phyloP scores from a whole-genome alignment of 805 yeast species.

The Debaryomyces hansenii region DNA sequence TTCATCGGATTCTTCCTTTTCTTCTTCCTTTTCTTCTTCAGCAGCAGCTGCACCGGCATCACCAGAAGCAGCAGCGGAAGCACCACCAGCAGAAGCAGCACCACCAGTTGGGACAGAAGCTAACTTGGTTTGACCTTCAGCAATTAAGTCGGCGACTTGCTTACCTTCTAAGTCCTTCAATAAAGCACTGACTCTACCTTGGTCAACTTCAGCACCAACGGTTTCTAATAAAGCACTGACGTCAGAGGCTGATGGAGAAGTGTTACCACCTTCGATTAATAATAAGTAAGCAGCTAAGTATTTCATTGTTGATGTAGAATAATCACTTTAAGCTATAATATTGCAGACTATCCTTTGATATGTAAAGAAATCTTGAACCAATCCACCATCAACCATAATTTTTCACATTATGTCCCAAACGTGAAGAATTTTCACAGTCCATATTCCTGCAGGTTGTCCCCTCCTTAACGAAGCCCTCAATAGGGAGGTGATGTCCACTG shows the following conservation, averaged over 20 bases:
- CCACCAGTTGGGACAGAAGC: slow-evolving; percentile 98
- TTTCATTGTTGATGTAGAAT: slow-evolving; percentile 52
- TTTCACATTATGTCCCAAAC: slow-evolving; percentile 6
- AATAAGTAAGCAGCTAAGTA: slow-evolving; percentile 49
- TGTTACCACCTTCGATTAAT: slow-evolving; percentile 48
- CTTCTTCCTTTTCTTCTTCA: slow-evolving; percentile 59
- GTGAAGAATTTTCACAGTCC: background rate
- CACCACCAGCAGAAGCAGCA: slow-evolving; percentile 82
- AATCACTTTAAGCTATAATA: slow-evolving; percentile 72
- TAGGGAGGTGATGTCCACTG: background rate
- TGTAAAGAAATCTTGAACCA: background rate
- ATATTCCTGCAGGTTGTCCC: background rate
- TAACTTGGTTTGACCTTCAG: slow-evolving; percentile 93
- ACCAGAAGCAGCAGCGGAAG: slow-evolving; percentile 70
- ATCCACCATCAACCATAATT: slow-evolving; percentile 11
- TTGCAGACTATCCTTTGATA: slow-evolving; percentile 80
- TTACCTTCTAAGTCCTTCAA: slow-evolving; percentile 91
- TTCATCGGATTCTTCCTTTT: slow-evolving; percentile 58
- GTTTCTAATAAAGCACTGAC: slow-evolving; percentile 41
- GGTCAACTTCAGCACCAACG: slow-evolving; percentile 89
- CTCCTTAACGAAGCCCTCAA: slow-evolving; percentile 1
- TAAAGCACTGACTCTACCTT: slow-evolving; percentile 77
- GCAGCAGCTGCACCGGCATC: slow-evolving; percentile 71
- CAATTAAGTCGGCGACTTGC: slow-evolving; percentile 82
- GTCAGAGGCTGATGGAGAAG: slow-evolving; percentile 44